phyloP scores from a whole-genome alignment of 2,329 filamentous ascomycete species.

The Pseudogymnoascus sp. region DNA sequence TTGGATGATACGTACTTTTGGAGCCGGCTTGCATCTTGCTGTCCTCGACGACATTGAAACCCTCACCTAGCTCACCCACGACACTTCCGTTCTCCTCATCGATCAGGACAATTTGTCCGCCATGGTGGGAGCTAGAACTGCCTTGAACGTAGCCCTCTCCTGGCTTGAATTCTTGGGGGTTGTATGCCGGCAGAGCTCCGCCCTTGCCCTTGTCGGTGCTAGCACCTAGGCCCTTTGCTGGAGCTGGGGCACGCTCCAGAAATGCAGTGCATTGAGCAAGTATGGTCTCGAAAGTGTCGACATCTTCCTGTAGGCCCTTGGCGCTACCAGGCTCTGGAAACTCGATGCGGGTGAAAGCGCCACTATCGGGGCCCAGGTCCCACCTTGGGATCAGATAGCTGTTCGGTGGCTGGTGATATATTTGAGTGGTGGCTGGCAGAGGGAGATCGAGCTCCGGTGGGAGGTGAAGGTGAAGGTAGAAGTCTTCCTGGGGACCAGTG shows the following conservation, averaged over 20 bases:
- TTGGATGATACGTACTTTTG: slow-evolving; percentile 56
- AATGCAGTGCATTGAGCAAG: slow-evolving; percentile 97
- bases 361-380: slow-evolving; percentile 82
- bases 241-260: slow-evolving; percentile 69
- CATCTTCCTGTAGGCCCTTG: slow-evolving; percentile 74
- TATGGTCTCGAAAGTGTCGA: slow-evolving; percentile 96
- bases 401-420: slow-evolving; percentile 88
- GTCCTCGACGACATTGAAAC: slow-evolving; percentile 73
- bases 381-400: slow-evolving; percentile 94
- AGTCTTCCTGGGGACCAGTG: slow-evolving; percentile 70
- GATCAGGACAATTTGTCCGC: slow-evolving; percentile 80
- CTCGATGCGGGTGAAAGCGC: slow-evolving; percentile 87
- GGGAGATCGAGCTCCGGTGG: slow-evolving; percentile 91
- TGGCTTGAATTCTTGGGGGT: slow-evolving; percentile 71
- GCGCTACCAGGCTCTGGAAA: slow-evolving; percentile 71
- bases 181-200: slow-evolving; percentile 52
- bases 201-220: slow-evolving; percentile 24
- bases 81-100: slow-evolving; percentile 96
- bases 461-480: slow-evolving; percentile 91
- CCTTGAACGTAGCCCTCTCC: slow-evolving; percentile 70
- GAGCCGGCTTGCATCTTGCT: slow-evolving; percentile 72
- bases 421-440: slow-evolving; percentile 89
- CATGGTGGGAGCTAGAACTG: slow-evolving; percentile 48
- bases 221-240: slow-evolving; percentile 11
- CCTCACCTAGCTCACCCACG: slow-evolving; percentile 81